Base-by-base conservation (phyloP, 2,329 filamentous ascomycete genomes). In the Apiospora malaysiana region DNA sequence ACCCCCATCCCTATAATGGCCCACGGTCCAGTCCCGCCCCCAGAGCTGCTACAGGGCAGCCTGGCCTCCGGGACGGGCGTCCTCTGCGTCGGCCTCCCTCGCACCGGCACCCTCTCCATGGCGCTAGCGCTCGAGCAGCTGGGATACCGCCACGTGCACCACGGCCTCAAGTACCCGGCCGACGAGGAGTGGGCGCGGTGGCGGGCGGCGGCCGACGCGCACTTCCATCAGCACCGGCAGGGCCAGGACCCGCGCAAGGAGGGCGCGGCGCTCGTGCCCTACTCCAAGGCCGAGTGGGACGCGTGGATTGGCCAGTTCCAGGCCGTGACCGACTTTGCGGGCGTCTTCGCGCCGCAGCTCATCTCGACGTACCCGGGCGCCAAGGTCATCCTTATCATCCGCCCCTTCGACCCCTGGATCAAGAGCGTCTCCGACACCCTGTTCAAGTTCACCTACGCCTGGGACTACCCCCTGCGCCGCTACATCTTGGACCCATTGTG, bases 361-460 rank as follows among this genome's bases (percentile, higher is more conserved):
- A 72, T 85, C 69, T 77, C 80, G 42, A 69, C 83, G 21, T 84
- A 83, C 70, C 83, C 83, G 0, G 76, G 83, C 45, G 82, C 83
- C 16, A 80, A 79, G 49, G 81, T 84, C 21, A 80, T 85, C 27
- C 79, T 78, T 71, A 80, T 79, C 5, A 74, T 73, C 1, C 75
- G 77, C 18, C 75, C 77, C 66, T 75, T 75, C 9, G 74, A 74
- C 18, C 73, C 74, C 27, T 78, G 77, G 77, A 75, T 74, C 73
- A 68, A 73, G 63, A 76, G 74, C 68, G 46, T 69, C 23, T 40
- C 45, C 18, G 37, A 25, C 21, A 46, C 40, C 23, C 18, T 69
- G 18, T 40, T 69, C 8, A 25, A 25, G 10, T 23, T 25, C 6
- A 42, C 51, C 1, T 66, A 40, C 6, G 63, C 37, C 1, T 43